Evolutionary conservation across 768 basidiomycete species (phyloP).

Genomic region (Collybia mongolica): DNA sequence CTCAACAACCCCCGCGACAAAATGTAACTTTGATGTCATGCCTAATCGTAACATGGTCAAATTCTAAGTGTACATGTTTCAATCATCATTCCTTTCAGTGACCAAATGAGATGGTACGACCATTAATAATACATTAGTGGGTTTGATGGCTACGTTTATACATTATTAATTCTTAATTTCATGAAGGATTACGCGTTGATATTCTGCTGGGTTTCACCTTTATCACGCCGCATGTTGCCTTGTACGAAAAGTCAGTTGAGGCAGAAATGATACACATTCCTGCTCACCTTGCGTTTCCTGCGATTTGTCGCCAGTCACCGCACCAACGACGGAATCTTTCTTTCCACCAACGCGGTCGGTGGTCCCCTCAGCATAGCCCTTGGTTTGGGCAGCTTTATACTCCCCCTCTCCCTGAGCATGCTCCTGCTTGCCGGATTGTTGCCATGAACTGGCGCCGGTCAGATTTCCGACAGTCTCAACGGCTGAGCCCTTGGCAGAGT

Average conservation of each 20-base stretch:
- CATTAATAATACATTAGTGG: too few relatives aligned
- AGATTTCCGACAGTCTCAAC: conserved; percentile 38
- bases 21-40: too few relatives aligned
- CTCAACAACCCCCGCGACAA: too few relatives aligned
- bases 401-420: conserved; percentile 43
- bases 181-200: background rate
- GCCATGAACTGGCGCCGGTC: conserved; percentile 38
- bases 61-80: too few relatives aligned
- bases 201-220: conserved; percentile 17
- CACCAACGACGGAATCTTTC: conserved; percentile 53
- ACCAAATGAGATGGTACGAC: too few relatives aligned
- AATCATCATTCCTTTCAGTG: too few relatives aligned
- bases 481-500: conserved; percentile 34
- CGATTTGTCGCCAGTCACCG: conserved; percentile 53
- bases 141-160: too few relatives aligned
- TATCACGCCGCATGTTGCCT: conserved; percentile 17
- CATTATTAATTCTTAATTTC: too few relatives aligned
- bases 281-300: conserved; percentile 46
- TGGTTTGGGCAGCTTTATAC: conserved; percentile 40
- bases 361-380: conserved; percentile 45
- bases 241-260: background rate
- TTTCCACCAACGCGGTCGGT: conserved; percentile 42
- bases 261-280: too few relatives aligned
- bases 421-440: conserved; percentile 41
- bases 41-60: too few relatives aligned